Evolutionary conservation across 306 rosid genomes (phyloP).

Genomic region (Vigna mungo): DNA sequence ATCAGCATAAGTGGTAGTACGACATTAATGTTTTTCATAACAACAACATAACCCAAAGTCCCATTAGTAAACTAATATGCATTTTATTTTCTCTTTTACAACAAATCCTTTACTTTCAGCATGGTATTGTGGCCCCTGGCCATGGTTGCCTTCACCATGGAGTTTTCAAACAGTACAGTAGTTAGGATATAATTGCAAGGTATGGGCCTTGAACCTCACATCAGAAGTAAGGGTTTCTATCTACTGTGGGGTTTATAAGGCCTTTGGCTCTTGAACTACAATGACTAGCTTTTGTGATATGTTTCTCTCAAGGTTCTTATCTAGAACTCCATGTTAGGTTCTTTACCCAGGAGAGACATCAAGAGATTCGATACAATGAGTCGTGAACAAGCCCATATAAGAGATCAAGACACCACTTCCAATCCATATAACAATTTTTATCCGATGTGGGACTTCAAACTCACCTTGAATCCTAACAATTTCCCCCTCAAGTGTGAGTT

Average conservation of each 20-base stretch:
- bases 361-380: no score
- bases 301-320: constrained; percentile 1
- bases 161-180: background rate
- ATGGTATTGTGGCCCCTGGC: constrained; percentile 8
- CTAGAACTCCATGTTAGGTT: background rate
- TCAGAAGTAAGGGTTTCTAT: background rate
- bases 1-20: constrained; percentile 6
- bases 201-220: background rate
- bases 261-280: background rate
- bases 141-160: background rate
- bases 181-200: background rate
- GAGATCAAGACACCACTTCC: no score
- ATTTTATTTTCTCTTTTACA: constrained; percentile 10
- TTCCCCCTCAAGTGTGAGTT: no score
- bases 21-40: constrained; percentile 18
- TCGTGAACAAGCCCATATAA: no score
- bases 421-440: no score
- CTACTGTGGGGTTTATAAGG: background rate
- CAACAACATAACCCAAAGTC: background rate
- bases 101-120: constrained; percentile 5
- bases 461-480: no score
- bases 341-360: no score
- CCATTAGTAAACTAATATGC: constrained; percentile 12
- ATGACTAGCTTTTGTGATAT: background rate
- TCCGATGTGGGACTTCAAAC: no score